phyloP scores from a whole-genome alignment of 192 early-diverging fungal genomes.

The Phycomyces blakesleeanus region DNA sequence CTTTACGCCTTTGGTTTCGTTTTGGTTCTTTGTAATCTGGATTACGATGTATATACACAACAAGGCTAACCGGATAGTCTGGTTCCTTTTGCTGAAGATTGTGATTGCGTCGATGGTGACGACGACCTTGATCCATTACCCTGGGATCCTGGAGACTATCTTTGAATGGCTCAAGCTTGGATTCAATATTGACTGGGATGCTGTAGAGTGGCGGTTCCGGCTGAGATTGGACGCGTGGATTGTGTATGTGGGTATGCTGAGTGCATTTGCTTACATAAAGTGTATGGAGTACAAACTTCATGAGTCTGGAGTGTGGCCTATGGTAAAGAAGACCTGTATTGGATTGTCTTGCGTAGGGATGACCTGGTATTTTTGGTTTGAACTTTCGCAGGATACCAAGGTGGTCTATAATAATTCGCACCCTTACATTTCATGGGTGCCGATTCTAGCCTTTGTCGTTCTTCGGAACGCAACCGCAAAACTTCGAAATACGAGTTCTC shows the following conservation, averaged over 20 bases:
- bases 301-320: constrained; percentile 40
- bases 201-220: constrained; percentile 72
- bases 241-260: constrained; percentile 66
- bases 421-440: constrained; percentile 62
- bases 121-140: constrained; percentile 35
- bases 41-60: constrained; percentile 58
- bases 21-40: constrained; percentile 72
- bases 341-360: constrained; percentile 35
- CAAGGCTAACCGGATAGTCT: constrained; percentile 42
- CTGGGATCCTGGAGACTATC: constrained; percentile 39
- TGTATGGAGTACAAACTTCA: constrained; percentile 36
- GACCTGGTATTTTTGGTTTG: constrained; percentile 56
- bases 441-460: constrained; percentile 59
- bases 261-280: constrained; percentile 49
- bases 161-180: constrained; percentile 43
- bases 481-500: constrained; percentile 52
- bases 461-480: constrained; percentile 61
- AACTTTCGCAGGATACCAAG: constrained; percentile 47
- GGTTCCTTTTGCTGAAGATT: constrained; percentile 54
- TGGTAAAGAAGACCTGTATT: constrained; percentile 35
- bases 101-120: constrained; percentile 37
- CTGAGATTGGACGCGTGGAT: constrained; percentile 64
- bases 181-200: constrained; percentile 57
- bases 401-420: constrained; percentile 63
- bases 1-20: constrained; percentile 72